Evolutionary conservation across 139 green algal genomes (phyloP), one percentile per base, ranked within the genome.

Genomic region (Chlamydomonas urium): DNA sequence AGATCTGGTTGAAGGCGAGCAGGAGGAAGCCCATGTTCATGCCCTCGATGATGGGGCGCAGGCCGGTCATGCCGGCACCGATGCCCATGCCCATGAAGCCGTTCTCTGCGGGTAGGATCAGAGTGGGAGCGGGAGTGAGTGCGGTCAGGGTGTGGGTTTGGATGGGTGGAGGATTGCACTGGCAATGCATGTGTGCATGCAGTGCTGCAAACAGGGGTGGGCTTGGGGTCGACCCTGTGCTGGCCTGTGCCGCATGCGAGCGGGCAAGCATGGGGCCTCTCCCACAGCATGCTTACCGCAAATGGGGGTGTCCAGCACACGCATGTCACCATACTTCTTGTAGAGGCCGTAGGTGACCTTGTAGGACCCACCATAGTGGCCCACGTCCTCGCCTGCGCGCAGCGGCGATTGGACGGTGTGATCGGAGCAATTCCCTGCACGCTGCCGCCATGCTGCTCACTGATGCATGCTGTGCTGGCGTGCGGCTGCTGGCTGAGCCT

Each of bases 1-100:
- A 97, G 80, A 98, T 98, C 78, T 98, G 93, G 88, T 97, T 97
- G 89, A 97, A 97, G n/a, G 93, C 93, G 59, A 98, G 87, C 61
- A 98, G 88, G 59, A 98, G 79, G 81, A 98, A 98, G 63, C 92
- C 92, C 90, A 97, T 97, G 89, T 98, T 98, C 94, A 98, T 98
- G 81, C 93, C 90, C 86, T 98, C 94, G 36, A 98, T 87, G 69
- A 98, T 95, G 28, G 92, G 91, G 14, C 94, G 80, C 83, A 97
- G 86, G 1, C 94, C 94, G 1, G 92, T 97, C 94, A 98, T 97
- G 21, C 91, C 94, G 19, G 93, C 94, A 31, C 94, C 94, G 26
- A 98, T 87, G 32, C 92, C 94, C 92, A 97, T 97, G 74, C 94
- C 94, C 88, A 95, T 93, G 88, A 98, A 97, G 58, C 89, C 85